phyloP scores from a whole-genome alignment of 2,329 filamentous ascomycete species.

The Fusarium neocosmosporiellum region DNA sequence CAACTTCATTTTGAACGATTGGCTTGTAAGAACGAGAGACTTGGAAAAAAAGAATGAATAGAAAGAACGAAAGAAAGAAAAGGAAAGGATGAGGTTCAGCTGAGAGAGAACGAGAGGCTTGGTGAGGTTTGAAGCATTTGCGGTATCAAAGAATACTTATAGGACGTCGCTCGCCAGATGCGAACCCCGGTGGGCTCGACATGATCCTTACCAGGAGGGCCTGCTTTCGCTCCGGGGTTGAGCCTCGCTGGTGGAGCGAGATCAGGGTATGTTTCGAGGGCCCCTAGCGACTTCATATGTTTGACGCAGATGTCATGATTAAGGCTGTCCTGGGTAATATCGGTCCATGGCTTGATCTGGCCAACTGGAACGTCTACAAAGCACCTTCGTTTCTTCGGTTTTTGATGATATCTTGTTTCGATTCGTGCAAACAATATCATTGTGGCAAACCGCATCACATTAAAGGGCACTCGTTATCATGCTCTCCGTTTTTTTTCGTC shows the following conservation, averaged over 20 bases:
- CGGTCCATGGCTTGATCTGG: background rate
- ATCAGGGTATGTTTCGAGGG: conserved; percentile 22
- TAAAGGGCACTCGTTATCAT: conserved; percentile 1
- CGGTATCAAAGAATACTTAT: conserved; percentile 29
- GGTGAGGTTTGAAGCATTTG: conserved; percentile 5
- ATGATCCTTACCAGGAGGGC: background rate
- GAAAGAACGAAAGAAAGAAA: conserved; percentile 11
- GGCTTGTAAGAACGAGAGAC: conserved; percentile 30
- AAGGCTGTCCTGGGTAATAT: background rate
- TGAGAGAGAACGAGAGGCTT: background rate
- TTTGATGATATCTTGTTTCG: background rate
- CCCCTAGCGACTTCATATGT: conserved; percentile 7
- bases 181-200: conserved; percentile 11
- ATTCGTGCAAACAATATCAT: background rate
- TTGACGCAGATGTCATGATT: conserved; percentile 15
- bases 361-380: background rate
- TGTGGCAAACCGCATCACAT: background rate
- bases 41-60: conserved; percentile 4
- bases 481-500: conserved; percentile 9
- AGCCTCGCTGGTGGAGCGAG: conserved; percentile 12
- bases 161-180: background rate
- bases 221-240: conserved; percentile 6
- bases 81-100: conserved; percentile 13
- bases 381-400: background rate
- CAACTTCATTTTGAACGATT: conserved; percentile 42